Evolutionary conservation across 2,329 filamentous ascomycete genomes (phyloP).

Genomic region (Sclerotinia subarctica): DNA sequence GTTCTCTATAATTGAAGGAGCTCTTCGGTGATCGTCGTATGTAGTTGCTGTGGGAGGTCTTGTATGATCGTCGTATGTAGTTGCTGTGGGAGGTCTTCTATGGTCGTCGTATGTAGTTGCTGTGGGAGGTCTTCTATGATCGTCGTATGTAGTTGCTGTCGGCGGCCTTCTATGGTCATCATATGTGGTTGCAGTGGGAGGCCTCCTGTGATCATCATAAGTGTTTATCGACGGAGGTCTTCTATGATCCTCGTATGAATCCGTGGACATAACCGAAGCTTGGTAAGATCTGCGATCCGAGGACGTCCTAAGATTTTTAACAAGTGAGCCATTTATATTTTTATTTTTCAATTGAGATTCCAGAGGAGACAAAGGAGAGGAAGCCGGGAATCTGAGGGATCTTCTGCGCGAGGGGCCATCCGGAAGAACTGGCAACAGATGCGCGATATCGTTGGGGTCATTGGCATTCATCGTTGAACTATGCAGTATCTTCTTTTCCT

Average conservation of each 20-base stretch:
- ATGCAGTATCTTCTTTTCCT: constrained; percentile 34
- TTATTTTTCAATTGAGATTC: constrained; percentile 26
- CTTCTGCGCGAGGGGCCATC: constrained; percentile 49
- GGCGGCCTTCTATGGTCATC: constrained; percentile 6
- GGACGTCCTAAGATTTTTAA: constrained; percentile 32
- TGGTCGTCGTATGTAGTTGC: constrained; percentile 1
- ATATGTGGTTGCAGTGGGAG: neutral
- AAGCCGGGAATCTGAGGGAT: constrained; percentile 30
- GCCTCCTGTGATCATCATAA: constrained; percentile 4
- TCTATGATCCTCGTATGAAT: constrained; percentile 37
- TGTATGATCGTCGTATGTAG: neutral
- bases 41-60: constrained; percentile 45
- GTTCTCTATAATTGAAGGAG: constrained; percentile 54
- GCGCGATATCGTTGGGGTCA: constrained; percentile 38
- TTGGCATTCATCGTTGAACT: constrained; percentile 1
- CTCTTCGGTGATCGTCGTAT: constrained; percentile 33
- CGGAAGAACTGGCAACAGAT: constrained; percentile 50
- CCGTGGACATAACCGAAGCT: constrained; percentile 44
- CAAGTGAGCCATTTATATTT: constrained; percentile 33
- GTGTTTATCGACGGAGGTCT: constrained; percentile 10
- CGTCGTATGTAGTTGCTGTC: neutral
- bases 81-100: neutral
- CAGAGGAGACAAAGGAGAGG: constrained; percentile 40
- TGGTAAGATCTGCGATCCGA: constrained; percentile 47
- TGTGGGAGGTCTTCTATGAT: neutral